A percentile compares a stretch with the other conserved stretches of the same genome.
phyloP scores from a whole-genome alignment of 805 yeast genomes.

The Kuraishia ogatae region DNA sequence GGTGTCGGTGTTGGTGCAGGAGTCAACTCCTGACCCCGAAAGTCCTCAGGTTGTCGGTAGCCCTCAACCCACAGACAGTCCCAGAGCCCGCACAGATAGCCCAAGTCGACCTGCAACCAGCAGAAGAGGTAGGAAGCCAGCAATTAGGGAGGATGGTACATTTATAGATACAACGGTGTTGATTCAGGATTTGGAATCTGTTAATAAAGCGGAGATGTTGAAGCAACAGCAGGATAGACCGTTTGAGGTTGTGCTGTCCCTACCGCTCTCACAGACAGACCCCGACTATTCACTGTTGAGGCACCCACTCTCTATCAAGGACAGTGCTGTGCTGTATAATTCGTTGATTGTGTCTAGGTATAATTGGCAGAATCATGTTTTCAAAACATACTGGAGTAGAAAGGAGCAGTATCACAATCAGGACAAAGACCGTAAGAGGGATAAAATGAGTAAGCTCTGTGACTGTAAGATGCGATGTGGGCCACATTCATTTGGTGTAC shows the following conservation, averaged over 20 bases:
- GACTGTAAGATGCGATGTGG: constrained; percentile 70
- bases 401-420: constrained; percentile 39
- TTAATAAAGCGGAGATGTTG: constrained; percentile 19
- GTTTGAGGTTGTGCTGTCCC: constrained; percentile 51
- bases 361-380: constrained; percentile 59
- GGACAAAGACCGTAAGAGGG: constrained; percentile 41
- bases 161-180: constrained; percentile 6
- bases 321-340: constrained; percentile 62
- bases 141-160: neutral
- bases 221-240: constrained; percentile 36
- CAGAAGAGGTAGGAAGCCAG: neutral
- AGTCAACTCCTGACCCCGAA: neutral
- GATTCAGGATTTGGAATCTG: constrained; percentile 20
- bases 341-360: constrained; percentile 69
- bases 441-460: constrained; percentile 81
- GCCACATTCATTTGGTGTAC: constrained; percentile 71
- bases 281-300: constrained; percentile 61
- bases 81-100: too few relatives aligned
- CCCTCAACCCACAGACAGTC: neutral
- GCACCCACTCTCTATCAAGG: constrained; percentile 61
- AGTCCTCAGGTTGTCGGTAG: neutral
- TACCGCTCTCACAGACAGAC: constrained; percentile 56
- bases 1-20: neutral
- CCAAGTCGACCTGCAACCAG: neutral
- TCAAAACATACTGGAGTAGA: constrained; percentile 65